These are phyloP conservation scores for Craterostigma plantagineum DNA, from an alignment of 257 asterid species.

Conservation along the genomic window DNA sequence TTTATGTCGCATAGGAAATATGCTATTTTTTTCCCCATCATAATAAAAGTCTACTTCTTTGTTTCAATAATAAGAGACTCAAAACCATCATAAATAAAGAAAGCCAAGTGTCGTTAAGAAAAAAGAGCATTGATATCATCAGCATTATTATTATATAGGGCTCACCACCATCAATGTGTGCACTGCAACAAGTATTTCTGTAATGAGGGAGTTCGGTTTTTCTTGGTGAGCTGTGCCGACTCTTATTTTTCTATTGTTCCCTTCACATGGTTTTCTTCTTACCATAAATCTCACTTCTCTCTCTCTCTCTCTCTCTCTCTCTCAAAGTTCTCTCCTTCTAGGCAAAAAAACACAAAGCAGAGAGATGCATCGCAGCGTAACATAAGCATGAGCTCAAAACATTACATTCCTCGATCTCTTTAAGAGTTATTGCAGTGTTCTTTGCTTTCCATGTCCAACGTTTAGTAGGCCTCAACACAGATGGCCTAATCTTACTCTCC, in stretches of 20 bases:
- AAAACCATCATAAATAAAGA: too few relatives aligned
- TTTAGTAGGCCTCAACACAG: constrained; percentile 14
- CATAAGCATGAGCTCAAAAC: not conserved
- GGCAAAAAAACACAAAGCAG: not conserved
- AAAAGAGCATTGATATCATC: too few relatives aligned
- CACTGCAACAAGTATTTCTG: constrained; percentile 14
- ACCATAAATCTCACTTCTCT: constrained; percentile 40
- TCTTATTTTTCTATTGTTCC: constrained; percentile 4
- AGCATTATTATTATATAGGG: too few relatives aligned
- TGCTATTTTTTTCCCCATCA: not conserved
- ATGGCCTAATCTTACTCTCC: constrained; percentile 54
- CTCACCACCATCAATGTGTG: constrained; percentile 13
- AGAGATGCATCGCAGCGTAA: constrained; percentile 3
- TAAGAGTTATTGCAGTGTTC: not conserved
- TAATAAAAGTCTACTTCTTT: too few relatives aligned
- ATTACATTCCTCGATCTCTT: not conserved
- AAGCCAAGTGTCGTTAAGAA: too few relatives aligned
- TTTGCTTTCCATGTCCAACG: constrained; percentile 1
- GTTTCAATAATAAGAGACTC: too few relatives aligned
- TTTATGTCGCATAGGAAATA: too few relatives aligned
- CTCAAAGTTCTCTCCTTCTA: not conserved
- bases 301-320: too few relatives aligned
- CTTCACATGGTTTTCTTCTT: constrained; percentile 31
- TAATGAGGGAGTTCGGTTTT: constrained; percentile 24
- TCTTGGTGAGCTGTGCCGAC: constrained; percentile 31